Percentiles rank a stretch among this genome's conserved stretches.
phyloP scores from a whole-genome alignment of 208 protist genomes.

The Crithidia bombi region DNA sequence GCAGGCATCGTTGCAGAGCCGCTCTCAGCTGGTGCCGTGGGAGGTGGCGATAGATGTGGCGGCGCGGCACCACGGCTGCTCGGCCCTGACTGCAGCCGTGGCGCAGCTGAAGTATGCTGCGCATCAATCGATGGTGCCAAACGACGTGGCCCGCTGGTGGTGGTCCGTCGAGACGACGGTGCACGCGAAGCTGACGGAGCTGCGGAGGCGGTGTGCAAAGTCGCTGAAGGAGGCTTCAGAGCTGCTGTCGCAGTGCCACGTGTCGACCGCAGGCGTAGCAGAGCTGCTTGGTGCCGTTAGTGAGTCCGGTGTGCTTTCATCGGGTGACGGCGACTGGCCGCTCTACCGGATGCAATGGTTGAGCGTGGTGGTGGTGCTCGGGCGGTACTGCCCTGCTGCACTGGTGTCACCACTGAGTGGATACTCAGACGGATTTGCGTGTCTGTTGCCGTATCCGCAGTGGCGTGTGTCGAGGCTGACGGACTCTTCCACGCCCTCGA shows the following conservation, averaged over 20 bases:
- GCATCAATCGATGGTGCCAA: background rate
- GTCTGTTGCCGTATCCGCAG: constrained; percentile 17
- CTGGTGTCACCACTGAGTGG: constrained; percentile 14
- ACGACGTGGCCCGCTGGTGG: constrained; percentile 21
- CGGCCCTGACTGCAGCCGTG: constrained; percentile 5
- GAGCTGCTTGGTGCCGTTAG: constrained; percentile 20
- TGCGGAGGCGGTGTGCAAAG: constrained; percentile 8
- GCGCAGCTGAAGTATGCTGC: constrained; percentile 9
- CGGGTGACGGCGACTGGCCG: background rate
- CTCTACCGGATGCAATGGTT: constrained; percentile 17
- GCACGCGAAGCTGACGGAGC: constrained; percentile 25
- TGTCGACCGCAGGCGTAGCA: constrained; percentile 15
- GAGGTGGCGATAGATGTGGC: constrained; percentile 27
- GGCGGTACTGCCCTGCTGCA: constrained; percentile 15
- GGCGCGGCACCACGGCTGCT: background rate
- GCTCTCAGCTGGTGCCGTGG: constrained; percentile 18
- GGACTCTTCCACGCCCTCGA: background rate
- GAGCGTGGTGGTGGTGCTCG: constrained; percentile 16
- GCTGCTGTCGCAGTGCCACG: constrained; percentile 19
- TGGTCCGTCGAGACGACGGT: constrained; percentile 18
- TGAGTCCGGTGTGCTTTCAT: constrained; percentile 15
- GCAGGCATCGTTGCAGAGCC: background rate
- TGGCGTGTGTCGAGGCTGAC: background rate
- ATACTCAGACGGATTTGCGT: constrained; percentile 19
- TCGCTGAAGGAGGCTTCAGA: background rate